phyloP scores from a whole-genome alignment of 352 stramenopile genomes.

The Peronosclerospora sorghi region DNA sequence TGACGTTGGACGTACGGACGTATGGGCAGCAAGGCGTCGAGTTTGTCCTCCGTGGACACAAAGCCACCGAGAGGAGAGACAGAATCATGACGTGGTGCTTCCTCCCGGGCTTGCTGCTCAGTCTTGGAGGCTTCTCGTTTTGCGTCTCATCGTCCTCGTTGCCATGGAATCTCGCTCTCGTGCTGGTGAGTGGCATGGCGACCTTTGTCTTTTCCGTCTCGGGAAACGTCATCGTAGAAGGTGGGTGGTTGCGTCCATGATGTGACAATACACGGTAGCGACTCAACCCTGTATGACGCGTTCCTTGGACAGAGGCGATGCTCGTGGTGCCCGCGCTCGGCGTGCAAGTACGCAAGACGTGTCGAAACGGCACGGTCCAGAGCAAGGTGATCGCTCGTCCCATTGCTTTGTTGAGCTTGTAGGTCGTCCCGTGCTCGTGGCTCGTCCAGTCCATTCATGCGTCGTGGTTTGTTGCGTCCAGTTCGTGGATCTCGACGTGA shows the following conservation, averaged over 20 bases:
- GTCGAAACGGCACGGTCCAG: conserved; percentile 27
- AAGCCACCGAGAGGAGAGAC: conserved; percentile 7
- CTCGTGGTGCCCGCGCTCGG: conserved; percentile 62
- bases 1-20: conserved; percentile 38
- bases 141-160: conserved; percentile 1
- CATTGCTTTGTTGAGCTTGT: neutral
- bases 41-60: conserved; percentile 27
- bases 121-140: conserved; percentile 11
- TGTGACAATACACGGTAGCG: no score
- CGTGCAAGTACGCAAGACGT: conserved; percentile 55
- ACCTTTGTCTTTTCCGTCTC: conserved; percentile 9
- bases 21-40: conserved; percentile 43
- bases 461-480: neutral
- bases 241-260: conserved; percentile 1
- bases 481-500: conserved; percentile 25
- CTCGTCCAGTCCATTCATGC: no score
- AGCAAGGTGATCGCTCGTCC: conserved; percentile 9
- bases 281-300: no score
- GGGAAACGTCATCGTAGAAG: conserved; percentile 21
- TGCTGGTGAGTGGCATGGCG: conserved; percentile 8
- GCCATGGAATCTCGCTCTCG: conserved; percentile 5
- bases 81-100: conserved; percentile 8
- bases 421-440: no score
- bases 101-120: conserved; percentile 6
- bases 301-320: conserved; percentile 47